Conservation (phyloP, 345 rosid species). For the Camelina hispida region DNA sequence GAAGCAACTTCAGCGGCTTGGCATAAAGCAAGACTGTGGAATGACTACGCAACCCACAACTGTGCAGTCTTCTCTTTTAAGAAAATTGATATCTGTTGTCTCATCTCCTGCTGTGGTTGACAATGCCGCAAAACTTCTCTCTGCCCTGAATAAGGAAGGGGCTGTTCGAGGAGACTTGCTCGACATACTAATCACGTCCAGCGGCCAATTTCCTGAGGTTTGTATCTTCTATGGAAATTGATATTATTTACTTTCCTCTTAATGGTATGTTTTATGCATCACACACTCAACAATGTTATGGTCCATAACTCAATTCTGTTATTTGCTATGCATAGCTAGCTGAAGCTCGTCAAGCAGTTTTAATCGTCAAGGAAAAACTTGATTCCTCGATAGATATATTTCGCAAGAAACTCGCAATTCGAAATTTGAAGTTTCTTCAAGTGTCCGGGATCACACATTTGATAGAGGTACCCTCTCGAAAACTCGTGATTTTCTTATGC, state of each 20-base stretch:
- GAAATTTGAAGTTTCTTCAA: conserved; percentile 43
- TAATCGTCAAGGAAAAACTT: conserved; percentile 57
- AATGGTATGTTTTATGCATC: conserved; percentile 23
- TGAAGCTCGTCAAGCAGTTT: conserved; percentile 68
- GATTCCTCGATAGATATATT: conserved; percentile 39
- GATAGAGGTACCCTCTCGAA: conserved; percentile 45
- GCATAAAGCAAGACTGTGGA: conserved; percentile 50
- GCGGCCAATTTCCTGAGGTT: conserved; percentile 80
- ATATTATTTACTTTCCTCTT: conserved; percentile 15
- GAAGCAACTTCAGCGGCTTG: conserved; percentile 72
- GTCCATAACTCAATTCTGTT: conserved; percentile 13
- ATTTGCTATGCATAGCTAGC: conserved; percentile 58
- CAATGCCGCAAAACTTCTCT: conserved; percentile 68
- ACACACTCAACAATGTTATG: conserved; percentile 15
- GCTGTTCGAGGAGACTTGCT: conserved; percentile 73
- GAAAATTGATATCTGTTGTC: conserved; percentile 68
- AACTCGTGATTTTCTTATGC: conserved; percentile 2
- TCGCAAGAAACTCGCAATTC: conserved; percentile 41
- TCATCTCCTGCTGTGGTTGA: conserved; percentile 70
- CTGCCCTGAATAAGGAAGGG: conserved; percentile 76
- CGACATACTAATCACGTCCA: conserved; percentile 61
- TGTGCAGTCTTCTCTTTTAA: conserved; percentile 62
- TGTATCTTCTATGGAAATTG: conserved; percentile 28
- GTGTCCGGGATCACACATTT: conserved; percentile 47
- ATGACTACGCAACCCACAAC: conserved; percentile 33